Evolutionary conservation across 129 eudicot genomes (phyloP), one percentile per base, ranked within the genome.

Genomic region (Saposhnikovia divaricata): DNA sequence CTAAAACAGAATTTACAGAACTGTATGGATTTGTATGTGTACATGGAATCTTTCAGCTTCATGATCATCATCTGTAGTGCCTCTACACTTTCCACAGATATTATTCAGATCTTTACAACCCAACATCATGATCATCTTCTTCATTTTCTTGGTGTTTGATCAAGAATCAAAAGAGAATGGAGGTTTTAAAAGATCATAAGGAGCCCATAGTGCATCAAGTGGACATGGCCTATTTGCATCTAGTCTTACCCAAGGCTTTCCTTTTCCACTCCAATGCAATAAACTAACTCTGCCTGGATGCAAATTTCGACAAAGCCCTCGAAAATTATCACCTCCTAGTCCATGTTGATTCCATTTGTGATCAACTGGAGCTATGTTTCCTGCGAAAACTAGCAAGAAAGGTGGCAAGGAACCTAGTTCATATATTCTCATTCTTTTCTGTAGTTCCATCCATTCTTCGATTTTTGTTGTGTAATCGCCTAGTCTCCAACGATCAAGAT

Each of bases 361-460:
- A 72, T 84, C 84, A 38, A 84, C 87, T 16, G 84, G 84, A 57
- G 80, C 87, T 11, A 84, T 81, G 40, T 77, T 84, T 25, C 87
- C 87, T 40, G 87, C 84, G 51, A 84, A 84, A 2, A 84, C 87
- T 9, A 84, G 82, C 70, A 84, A 63, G 28, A 84, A 84, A 11
- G 87, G 87, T 37, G 87, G 87, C 74, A 84, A 74, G 0, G 87
- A 84, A 10, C 87, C 87, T 23, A 84, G 65, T n/a, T 84, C 84
- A 39, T 84, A 84, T 2, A 84, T 84, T 76, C 87, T 61, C 79
- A 84, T 84, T 27, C 87, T 65, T 50, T 84, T 84, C 27, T 84
- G 87, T 18, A 84, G 72, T 74, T 84, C 87, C 87, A 84, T 84
- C 87, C 87, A 84, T 73, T 84, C 87, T 34, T 80, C 87, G 37